These are phyloP conservation scores for Nemania diffusa DNA, from an alignment of 2,329 filamentous ascomycete species.

Conservation along the genomic window DNA sequence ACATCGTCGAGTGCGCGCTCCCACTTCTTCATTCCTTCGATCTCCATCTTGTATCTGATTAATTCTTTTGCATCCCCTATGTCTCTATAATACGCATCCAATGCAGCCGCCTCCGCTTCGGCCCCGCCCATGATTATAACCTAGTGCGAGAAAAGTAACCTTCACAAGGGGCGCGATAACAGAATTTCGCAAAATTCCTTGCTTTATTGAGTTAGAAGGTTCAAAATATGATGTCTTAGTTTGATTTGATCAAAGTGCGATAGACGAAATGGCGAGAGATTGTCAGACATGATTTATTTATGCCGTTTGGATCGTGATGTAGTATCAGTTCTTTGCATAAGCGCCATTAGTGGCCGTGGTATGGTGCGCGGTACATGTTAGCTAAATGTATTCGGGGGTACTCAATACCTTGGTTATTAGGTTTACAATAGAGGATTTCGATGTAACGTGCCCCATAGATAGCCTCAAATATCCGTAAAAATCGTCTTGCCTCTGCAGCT, in stretches of 20 bases:
- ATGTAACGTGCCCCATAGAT: too few species aligned
- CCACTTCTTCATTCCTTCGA: constrained; percentile 7
- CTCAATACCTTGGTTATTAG: constrained; percentile 3
- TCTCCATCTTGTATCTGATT: not conserved
- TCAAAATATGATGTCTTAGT: not conserved
- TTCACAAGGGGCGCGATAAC: not conserved
- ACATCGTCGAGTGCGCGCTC: not conserved
- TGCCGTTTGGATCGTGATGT: not conserved
- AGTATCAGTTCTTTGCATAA: not conserved
- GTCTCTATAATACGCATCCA: constrained; percentile 9
- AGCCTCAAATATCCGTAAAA: not conserved
- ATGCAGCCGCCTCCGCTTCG: not conserved
- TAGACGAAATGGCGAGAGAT: not conserved
- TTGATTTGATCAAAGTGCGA: not conserved
- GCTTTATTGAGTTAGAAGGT: not conserved
- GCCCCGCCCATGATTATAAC: constrained; percentile 5
- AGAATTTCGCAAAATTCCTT: not conserved
- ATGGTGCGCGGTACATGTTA: not conserved
- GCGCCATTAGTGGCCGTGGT: not conserved
- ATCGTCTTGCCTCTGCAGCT: not conserved
- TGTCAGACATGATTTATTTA: not conserved
- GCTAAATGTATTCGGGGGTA: constrained; percentile 12
- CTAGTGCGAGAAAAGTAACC: not conserved
- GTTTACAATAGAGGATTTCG: not conserved
- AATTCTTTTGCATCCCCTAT: not conserved